Evolutionary conservation across 768 basidiomycete species (phyloP).

Genomic region (Royoungia palumana): DNA sequence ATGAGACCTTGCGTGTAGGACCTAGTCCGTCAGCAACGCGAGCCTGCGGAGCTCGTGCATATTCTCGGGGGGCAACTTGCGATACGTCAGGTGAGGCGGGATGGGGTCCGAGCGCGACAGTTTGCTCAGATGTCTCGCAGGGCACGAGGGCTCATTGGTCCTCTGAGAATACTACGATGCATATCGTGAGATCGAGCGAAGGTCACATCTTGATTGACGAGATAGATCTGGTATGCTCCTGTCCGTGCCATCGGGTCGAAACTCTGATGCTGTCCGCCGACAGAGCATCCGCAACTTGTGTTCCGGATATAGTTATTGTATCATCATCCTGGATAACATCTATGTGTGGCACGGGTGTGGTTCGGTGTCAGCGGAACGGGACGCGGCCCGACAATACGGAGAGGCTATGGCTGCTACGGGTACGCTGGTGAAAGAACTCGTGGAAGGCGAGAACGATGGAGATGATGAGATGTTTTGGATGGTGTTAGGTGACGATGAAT

Average conservation of each 20-base stretch:
- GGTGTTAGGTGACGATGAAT: conserved; percentile 67
- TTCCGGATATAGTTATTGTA: conserved; percentile 81
- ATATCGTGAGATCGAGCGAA: conserved; percentile 53
- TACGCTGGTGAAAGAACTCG: conserved; percentile 49
- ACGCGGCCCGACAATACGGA: conserved; percentile 63
- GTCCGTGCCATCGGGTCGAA: background rate
- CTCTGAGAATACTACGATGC: conserved; percentile 79
- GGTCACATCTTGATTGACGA: conserved; percentile 66
- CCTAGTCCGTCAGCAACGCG: conserved; percentile 55
- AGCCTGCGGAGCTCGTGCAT: conserved; percentile 59
- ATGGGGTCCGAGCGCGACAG: background rate
- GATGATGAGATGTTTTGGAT: conserved; percentile 85
- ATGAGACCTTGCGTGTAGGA: conserved; percentile 19
- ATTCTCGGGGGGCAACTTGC: conserved; percentile 67
- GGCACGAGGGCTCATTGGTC: conserved; percentile 74
- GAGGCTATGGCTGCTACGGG: conserved; percentile 40
- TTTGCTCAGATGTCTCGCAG: conserved; percentile 33
- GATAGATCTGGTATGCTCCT: conserved; percentile 54
- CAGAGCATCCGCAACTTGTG: conserved; percentile 68
- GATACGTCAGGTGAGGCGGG: conserved; percentile 61
- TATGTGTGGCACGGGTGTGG: conserved; percentile 85
- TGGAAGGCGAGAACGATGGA: conserved; percentile 59
- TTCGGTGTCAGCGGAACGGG: conserved; percentile 53
- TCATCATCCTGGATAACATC: conserved; percentile 63
- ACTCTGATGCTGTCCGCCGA: conserved; percentile 2